Conservation (phyloP, 1,284 basidiomycete genomes). For the Ustilago vetiveriae region DNA sequence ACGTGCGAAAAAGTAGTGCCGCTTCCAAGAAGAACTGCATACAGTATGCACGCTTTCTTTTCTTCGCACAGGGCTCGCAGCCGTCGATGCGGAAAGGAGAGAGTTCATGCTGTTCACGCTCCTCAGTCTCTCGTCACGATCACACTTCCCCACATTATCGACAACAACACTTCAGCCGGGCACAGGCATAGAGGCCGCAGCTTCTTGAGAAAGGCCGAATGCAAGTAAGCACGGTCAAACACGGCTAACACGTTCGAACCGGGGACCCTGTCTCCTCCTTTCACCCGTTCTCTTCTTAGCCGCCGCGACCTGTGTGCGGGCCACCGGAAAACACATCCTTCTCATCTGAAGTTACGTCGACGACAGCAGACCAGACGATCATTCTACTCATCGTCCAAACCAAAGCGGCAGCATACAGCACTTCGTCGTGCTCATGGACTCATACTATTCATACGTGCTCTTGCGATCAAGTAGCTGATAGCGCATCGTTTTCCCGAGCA, state of each 20-base stretch:
- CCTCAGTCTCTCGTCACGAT: constrained; percentile 49
- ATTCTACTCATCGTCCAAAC: too few species aligned
- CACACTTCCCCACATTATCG: constrained; percentile 35
- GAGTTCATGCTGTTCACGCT: constrained; percentile 24
- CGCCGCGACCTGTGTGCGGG: constrained; percentile 11
- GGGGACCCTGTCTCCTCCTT: constrained; percentile 4
- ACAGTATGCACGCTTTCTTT: neutral
- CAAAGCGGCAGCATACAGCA: neutral
- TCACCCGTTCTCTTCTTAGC: constrained; percentile 10
- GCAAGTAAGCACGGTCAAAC: too few species aligned
- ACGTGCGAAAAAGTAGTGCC: too few species aligned
- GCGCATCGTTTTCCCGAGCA: neutral
- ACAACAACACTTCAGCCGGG: constrained; percentile 10
- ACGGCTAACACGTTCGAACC: too few species aligned
- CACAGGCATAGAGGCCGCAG: too few species aligned
- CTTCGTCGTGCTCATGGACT: neutral
- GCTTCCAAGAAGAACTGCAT: constrained; percentile 7
- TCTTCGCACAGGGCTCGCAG: constrained; percentile 10
- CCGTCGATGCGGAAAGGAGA: neutral
- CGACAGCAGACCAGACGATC: too few species aligned
- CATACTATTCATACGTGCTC: neutral
- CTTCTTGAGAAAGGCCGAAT: too few species aligned
- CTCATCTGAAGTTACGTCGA: too few species aligned
- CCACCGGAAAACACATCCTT: too few species aligned
- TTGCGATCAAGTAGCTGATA: neutral